phyloP scores from a whole-genome alignment of 2,329 filamentous ascomycete species.

The Parascedosporium putredinis region DNA sequence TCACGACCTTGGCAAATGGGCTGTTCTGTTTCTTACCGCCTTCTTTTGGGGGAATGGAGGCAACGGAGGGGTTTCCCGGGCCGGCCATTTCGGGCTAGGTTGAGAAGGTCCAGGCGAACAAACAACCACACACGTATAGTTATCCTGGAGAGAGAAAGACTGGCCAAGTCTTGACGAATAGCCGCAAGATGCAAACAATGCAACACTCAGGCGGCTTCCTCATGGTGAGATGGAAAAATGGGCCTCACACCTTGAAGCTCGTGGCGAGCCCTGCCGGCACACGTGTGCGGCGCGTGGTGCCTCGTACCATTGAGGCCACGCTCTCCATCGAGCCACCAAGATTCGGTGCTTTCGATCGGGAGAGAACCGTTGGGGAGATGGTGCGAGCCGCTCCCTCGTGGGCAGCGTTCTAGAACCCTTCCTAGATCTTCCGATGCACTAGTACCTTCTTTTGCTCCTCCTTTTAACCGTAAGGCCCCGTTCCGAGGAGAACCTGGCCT shows the following conservation, averaged over 20 bases:
- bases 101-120: too few relatives aligned
- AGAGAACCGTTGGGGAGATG: background rate
- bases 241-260: background rate
- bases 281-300: background rate
- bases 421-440: background rate
- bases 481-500: too few relatives aligned
- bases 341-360: background rate
- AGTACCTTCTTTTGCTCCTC: too few relatives aligned
- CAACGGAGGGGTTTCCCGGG: too few relatives aligned
- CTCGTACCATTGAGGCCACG: background rate
- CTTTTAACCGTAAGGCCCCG: too few relatives aligned
- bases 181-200: too few relatives aligned
- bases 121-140: too few relatives aligned
- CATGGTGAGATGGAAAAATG: too few relatives aligned
- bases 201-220: too few relatives aligned
- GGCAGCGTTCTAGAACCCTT: background rate
- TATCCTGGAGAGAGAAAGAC: too few relatives aligned
- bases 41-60: background rate
- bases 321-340: background rate
- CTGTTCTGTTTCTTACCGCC: background rate
- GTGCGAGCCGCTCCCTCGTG: background rate
- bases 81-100: too few relatives aligned
- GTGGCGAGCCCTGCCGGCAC: background rate
- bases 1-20: conserved; percentile 1
- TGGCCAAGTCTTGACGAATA: too few relatives aligned